A percentile compares a stretch with the other conserved stretches of the same genome.
phyloP scores from a whole-genome alignment of 2,329 filamentous ascomycete species.

The Paecilomyces fulvus region DNA sequence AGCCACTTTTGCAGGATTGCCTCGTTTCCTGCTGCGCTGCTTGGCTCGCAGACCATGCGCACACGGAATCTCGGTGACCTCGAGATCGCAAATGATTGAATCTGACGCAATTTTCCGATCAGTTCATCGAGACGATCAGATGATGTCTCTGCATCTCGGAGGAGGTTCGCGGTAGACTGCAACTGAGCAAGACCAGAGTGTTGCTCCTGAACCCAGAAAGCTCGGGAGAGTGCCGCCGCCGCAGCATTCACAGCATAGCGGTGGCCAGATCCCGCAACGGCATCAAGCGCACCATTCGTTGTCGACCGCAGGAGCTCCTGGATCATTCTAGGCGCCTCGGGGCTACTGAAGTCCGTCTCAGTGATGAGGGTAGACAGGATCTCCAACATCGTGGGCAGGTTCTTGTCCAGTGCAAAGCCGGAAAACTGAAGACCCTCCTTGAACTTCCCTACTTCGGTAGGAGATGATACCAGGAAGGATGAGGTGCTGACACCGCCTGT shows the following conservation, averaged over 20 bases:
- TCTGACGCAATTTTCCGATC: slow-evolving; percentile 73
- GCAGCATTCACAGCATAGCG: slow-evolving; percentile 77
- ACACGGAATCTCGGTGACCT: slow-evolving; percentile 61
- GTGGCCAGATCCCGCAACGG: slow-evolving; percentile 85
- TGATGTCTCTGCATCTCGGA: slow-evolving; percentile 58
- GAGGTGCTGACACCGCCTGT: slow-evolving; percentile 83
- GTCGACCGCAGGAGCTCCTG: slow-evolving; percentile 78
- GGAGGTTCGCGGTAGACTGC: slow-evolving; percentile 67
- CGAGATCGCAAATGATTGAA: slow-evolving; percentile 69
- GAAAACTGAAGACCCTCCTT: slow-evolving; percentile 77
- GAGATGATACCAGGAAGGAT: slow-evolving; percentile 74
- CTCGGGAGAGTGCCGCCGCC: slow-evolving; percentile 66
- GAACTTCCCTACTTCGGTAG: slow-evolving; percentile 59
- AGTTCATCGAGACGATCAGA: slow-evolving; percentile 64
- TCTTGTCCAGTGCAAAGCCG: slow-evolving; percentile 81
- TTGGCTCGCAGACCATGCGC: slow-evolving; percentile 75
- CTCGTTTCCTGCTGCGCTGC: slow-evolving; percentile 63
- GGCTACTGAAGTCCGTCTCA: slow-evolving; percentile 83
- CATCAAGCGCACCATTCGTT: slow-evolving; percentile 82
- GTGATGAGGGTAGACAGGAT: slow-evolving; percentile 70
- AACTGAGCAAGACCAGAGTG: slow-evolving; percentile 87
- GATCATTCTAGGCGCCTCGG: slow-evolving; percentile 72
- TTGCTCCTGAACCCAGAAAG: slow-evolving; percentile 69
- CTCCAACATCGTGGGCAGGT: slow-evolving; percentile 85
- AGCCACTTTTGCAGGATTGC: slow-evolving; percentile 64